A percentile compares a stretch with the other conserved stretches of the same genome.
Conservation (phyloP, 352 stramenopile genomes). For the Thalassiosira mediterranea region DNA sequence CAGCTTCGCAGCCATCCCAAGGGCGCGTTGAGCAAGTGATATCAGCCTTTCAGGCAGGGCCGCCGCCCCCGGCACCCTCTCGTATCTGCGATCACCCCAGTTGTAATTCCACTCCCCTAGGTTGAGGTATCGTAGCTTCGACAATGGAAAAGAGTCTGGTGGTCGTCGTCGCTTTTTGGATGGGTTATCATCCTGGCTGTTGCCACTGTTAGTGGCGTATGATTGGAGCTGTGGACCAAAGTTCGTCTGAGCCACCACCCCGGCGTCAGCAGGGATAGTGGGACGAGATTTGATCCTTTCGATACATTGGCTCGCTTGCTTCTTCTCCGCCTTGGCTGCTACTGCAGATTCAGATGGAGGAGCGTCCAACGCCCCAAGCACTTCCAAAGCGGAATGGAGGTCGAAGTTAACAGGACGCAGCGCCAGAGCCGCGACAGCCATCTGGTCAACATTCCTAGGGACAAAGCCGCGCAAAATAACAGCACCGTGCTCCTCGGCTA, state of each 20-base stretch:
- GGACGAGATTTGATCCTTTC: slow-evolving; percentile 47
- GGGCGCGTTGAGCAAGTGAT: slow-evolving; percentile 29
- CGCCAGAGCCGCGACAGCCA: slow-evolving; percentile 40
- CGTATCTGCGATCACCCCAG: slow-evolving; percentile 49
- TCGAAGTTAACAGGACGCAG: slow-evolving; percentile 45
- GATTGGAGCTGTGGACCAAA: slow-evolving; percentile 47
- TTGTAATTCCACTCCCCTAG: slow-evolving; percentile 57
- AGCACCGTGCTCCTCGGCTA: slow-evolving; percentile 50
- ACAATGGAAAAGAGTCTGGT: slow-evolving; percentile 48
- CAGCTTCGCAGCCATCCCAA: slow-evolving; percentile 14
- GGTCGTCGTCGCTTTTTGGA: slow-evolving; percentile 47
- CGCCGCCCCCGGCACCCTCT: slow-evolving; percentile 28
- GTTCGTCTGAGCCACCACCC: slow-evolving; percentile 49
- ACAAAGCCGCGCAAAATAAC: slow-evolving; percentile 53
- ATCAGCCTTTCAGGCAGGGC: slow-evolving; percentile 22
- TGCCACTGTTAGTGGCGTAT: neutral
- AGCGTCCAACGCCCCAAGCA: neutral
- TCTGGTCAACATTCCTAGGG: slow-evolving; percentile 45
- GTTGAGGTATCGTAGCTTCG: slow-evolving; percentile 52
- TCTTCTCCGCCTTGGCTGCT: slow-evolving; percentile 4
- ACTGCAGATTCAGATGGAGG: neutral
- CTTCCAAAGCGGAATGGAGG: slow-evolving; percentile 13
- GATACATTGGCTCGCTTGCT: slow-evolving; percentile 23
- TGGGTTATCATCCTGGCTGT: neutral
- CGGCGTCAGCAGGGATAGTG: slow-evolving; percentile 33